Percentiles rank a stretch among this genome's conserved stretches.
Evolutionary conservation across 2,329 filamentous ascomycete species (phyloP).

Genomic region (Fusarium beomiforme): DNA sequence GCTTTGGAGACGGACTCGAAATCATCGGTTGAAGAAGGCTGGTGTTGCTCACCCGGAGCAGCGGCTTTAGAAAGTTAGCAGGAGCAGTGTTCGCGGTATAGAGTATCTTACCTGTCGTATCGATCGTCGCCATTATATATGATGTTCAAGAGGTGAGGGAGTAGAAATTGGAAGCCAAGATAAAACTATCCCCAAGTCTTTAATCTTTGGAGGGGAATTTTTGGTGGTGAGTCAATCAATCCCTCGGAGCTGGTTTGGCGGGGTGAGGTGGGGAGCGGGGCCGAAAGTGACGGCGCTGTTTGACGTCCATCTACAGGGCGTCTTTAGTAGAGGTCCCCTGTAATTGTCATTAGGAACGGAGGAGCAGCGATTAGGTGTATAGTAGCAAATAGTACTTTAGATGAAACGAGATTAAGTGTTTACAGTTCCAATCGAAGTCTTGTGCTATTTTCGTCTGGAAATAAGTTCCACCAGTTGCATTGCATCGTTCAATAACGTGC

Average conservation of each 20-base stretch:
- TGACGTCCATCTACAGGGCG: not conserved
- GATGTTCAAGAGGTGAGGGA: not conserved
- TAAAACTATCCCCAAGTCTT: slow-evolving; percentile 35
- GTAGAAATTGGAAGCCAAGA: not conserved
- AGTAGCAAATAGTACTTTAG: not conserved
- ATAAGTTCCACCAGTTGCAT: slow-evolving; percentile 20
- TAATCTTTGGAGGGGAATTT: slow-evolving; percentile 37
- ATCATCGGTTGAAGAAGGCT: slow-evolving; percentile 29
- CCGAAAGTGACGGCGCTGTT: slow-evolving; percentile 18
- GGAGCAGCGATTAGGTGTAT: not conserved
- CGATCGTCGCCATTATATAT: slow-evolving; percentile 32
- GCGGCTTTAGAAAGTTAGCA: slow-evolving; percentile 7
- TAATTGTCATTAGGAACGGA: not conserved
- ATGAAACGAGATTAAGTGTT: not conserved
- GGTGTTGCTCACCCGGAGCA: slow-evolving; percentile 34
- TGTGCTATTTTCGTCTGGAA: not conserved
- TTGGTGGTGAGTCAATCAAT: slow-evolving; percentile 36
- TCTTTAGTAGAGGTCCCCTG: not conserved
- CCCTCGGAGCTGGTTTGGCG: slow-evolving; percentile 31
- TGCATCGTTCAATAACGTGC: slow-evolving; percentile 24
- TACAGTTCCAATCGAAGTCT: too few species aligned
- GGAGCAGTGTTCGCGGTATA: not conserved
- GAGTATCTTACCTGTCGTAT: slow-evolving; percentile 19
- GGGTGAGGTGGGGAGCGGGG: slow-evolving; percentile 38
- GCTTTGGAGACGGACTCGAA: slow-evolving; percentile 41